phyloP scores from a whole-genome alignment of 306 rosid species.

The Cucurbita ficifolia region DNA sequence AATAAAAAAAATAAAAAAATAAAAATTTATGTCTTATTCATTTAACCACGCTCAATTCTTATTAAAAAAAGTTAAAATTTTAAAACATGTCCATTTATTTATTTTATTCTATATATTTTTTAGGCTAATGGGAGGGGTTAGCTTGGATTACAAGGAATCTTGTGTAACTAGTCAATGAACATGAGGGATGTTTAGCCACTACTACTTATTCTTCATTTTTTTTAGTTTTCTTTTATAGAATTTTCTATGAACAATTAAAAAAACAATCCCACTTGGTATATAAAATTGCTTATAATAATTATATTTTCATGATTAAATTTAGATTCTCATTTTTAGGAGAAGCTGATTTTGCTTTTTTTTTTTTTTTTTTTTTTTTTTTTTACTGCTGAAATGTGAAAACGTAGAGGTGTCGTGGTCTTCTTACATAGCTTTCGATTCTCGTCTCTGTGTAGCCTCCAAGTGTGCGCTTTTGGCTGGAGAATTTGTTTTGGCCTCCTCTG shows the following conservation, averaged over 20 bases:
- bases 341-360: neutral
- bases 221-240: neutral
- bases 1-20: too few species aligned
- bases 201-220: neutral
- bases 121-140: conserved; percentile 2
- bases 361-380: neutral
- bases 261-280: neutral
- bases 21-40: too few species aligned
- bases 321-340: too few species aligned
- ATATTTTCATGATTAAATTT: neutral
- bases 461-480: conserved; percentile 6
- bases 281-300: neutral
- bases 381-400: neutral
- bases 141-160: conserved; percentile 37
- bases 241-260: neutral
- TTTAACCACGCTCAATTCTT: too few species aligned
- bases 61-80: too few species aligned
- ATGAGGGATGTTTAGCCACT: neutral
- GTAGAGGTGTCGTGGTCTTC: neutral
- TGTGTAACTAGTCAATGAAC: conserved; percentile 8
- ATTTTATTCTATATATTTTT: neutral
- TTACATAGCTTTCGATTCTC: neutral
- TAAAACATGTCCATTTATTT: too few species aligned
- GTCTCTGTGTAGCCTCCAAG: conserved; percentile 2
- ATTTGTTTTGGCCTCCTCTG: neutral